These are phyloP conservation scores for Ophiostoma sp. DNA, from an alignment of 2,329 filamentous ascomycete genomes.

Conservation along the genomic window DNA sequence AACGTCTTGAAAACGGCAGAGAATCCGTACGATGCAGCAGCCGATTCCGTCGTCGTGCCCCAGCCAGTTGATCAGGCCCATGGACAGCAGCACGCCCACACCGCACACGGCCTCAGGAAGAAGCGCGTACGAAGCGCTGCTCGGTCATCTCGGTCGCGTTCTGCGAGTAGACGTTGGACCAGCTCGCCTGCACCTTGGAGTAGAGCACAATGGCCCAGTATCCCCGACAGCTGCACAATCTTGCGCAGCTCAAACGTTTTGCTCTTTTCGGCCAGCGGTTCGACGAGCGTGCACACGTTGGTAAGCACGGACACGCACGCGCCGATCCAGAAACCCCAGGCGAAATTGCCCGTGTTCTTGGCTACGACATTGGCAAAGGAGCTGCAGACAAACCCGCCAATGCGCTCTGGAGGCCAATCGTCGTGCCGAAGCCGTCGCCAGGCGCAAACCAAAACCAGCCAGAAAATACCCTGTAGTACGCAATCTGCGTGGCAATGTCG, in stretches of 20 bases:
- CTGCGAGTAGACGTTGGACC: not conserved
- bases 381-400: not conserved
- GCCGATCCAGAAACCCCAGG: constrained; percentile 10
- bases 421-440: not conserved
- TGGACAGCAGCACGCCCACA: not conserved
- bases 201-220: not conserved
- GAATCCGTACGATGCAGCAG: not conserved
- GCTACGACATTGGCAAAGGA: constrained; percentile 1
- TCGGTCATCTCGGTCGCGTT: constrained; percentile 12
- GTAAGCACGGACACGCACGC: constrained; percentile 5
- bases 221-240: not conserved
- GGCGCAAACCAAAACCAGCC: constrained; percentile 15
- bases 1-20: not conserved
- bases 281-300: not conserved
- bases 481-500: constrained; percentile 8
- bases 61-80: constrained; percentile 8
- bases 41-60: constrained; percentile 6
- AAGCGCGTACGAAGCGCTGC: constrained; percentile 13
- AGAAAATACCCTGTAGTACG: constrained; percentile 7
- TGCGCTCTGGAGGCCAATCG: not conserved
- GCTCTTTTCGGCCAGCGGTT: constrained; percentile 7
- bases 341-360: not conserved
- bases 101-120: constrained; percentile 9
- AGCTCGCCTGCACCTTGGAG: constrained; percentile 2
- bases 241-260: constrained; percentile 12